These are phyloP conservation scores for Mucor mucedo DNA, from an alignment of 371 early-diverging fungal genomes.

Conservation along the genomic window DNA sequence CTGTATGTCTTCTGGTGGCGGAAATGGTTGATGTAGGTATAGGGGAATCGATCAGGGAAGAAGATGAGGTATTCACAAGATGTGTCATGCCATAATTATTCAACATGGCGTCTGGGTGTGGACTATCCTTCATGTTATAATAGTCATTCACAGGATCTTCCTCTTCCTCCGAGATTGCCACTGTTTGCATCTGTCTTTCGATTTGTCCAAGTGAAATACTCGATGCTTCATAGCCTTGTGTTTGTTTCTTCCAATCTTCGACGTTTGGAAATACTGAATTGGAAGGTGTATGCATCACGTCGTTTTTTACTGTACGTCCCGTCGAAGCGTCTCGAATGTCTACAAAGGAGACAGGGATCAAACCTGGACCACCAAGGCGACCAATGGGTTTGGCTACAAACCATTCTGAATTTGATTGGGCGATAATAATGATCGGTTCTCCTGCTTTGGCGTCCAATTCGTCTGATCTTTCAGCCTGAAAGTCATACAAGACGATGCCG, in stretches of 20 bases:
- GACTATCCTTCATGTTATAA: slow-evolving; percentile 24
- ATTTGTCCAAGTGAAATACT: slow-evolving; percentile 56
- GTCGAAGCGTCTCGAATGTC: slow-evolving; percentile 64
- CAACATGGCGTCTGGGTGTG: slow-evolving; percentile 10
- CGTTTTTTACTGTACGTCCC: slow-evolving; percentile 34
- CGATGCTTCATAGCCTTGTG: slow-evolving; percentile 63
- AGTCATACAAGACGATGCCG: slow-evolving; percentile 75
- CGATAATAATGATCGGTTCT: slow-evolving; percentile 75
- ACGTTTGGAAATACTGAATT: slow-evolving; percentile 67
- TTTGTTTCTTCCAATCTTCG: slow-evolving; percentile 77
- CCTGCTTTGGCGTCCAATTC: slow-evolving; percentile 72
- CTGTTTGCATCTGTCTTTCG: slow-evolving; percentile 35
- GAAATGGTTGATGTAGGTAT: slow-evolving; percentile 16
- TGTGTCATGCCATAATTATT: slow-evolving; percentile 32
- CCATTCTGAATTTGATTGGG: slow-evolving; percentile 80
- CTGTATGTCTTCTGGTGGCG: neutral
- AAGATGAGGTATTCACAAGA: slow-evolving; percentile 16
- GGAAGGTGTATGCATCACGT: slow-evolving; percentile 50
- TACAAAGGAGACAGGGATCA: slow-evolving; percentile 78
- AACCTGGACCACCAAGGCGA: slow-evolving; percentile 67
- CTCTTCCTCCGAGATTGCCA: slow-evolving; percentile 17
- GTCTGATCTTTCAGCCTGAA: slow-evolving; percentile 72
- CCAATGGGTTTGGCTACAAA: slow-evolving; percentile 75
- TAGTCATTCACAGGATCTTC: slow-evolving; percentile 20
- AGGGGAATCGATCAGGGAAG: slow-evolving; percentile 12